Percentiles rank a stretch among this genome's conserved stretches.
Evolutionary conservation across 1,284 basidiomycete species (phyloP).

Genomic region (Moesziomyces aphidis): DNA sequence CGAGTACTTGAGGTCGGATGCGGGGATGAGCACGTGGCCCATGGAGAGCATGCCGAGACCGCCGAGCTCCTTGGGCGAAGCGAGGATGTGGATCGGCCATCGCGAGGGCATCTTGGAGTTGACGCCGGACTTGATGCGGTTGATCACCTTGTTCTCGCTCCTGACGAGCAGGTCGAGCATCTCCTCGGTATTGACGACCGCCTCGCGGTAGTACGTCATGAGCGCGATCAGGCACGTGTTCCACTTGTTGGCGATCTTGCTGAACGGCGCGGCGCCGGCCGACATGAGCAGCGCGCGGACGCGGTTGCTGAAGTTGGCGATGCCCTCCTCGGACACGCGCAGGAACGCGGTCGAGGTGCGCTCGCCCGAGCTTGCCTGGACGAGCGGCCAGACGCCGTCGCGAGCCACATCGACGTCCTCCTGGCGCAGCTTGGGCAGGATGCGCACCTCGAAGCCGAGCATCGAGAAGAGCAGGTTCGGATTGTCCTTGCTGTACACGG

Average conservation of each 20-base stretch:
- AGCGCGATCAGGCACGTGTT: slow-evolving; percentile 78
- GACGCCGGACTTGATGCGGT: slow-evolving; percentile 97
- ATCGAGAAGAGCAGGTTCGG: slow-evolving; percentile 98
- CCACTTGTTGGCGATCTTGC: slow-evolving; percentile 99
- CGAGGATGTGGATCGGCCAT: slow-evolving; percentile 82
- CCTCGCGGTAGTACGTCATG: slow-evolving; percentile 99
- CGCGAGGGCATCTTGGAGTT: slow-evolving; percentile 99
- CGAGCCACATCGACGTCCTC: slow-evolving; percentile 96
- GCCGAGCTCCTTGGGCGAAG: slow-evolving; percentile 72
- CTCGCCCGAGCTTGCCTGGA: slow-evolving; percentile 93
- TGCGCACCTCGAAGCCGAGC: slow-evolving; percentile 97
- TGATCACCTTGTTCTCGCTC: slow-evolving; percentile 74
- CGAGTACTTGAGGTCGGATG: slow-evolving; percentile 95
- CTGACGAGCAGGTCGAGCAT: slow-evolving; percentile 71
- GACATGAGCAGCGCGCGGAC: slow-evolving; percentile 98
- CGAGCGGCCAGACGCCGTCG: slow-evolving; percentile 97
- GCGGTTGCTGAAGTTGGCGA: slow-evolving; percentile 70
- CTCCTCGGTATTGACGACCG: slow-evolving; percentile 97
- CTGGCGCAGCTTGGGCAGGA: slow-evolving; percentile 92
- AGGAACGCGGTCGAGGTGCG: slow-evolving; percentile 97
- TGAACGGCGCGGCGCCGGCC: slow-evolving; percentile 97
- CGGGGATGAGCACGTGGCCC: slow-evolving; percentile 98
- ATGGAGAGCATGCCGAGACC: slow-evolving; percentile 99
- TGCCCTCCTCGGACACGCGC: slow-evolving; percentile 94
- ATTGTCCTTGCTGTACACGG: slow-evolving; percentile 95